Base-by-base conservation (phyloP, 176 grass and related monocot species). In the Avena atlantica region DNA sequence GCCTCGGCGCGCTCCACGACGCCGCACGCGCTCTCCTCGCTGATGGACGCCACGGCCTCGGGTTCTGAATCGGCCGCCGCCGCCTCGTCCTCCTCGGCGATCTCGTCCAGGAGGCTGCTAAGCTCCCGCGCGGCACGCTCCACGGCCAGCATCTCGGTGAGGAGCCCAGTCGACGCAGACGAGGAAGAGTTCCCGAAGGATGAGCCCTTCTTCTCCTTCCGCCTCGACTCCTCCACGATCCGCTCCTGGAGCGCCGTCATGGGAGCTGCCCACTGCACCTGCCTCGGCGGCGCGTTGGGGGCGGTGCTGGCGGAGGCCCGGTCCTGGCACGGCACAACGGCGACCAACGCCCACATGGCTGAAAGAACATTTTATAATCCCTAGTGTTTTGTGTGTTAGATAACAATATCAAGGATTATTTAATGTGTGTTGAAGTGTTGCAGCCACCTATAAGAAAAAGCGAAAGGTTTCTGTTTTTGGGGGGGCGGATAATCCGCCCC, bases 61-160 rank as follows among this genome's bases (percentile, higher is more conserved):
- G 56, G 24, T 0, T 55, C 81, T n/a, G 5, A 12, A 4, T 27
- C 63, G 0, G 63, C 9, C 11, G 42, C n/a, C 45, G 47, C 71
- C 4, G 36, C 36, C 2, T 76, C 59, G 13, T 88, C 83, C 37
- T 83, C 86, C 81, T 91, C 85, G 59, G 87, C 82, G 68, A 86
- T 79, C 69, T 89, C 90, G 50, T 82, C 93, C 4, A 98, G 84
- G 23, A 90, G 83, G 47, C 84, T 78, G 84, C 82, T 92, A 76
- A 98, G 85, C 71, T 85, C 85, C 44, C 83, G 78, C 5, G 86
- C 92, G 34, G 82, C 89, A 42, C 83, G 76, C 85, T 99, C 90
- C 67, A 99, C 68, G 8, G 84, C 74, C 86, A 89, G 97, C 87
- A 93, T 89, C 92, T 99, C 97, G 25, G 90, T 87, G 60, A 99